Conservation (phyloP, 163 green algal species). For the Prototheca wickerhamii region DNA sequence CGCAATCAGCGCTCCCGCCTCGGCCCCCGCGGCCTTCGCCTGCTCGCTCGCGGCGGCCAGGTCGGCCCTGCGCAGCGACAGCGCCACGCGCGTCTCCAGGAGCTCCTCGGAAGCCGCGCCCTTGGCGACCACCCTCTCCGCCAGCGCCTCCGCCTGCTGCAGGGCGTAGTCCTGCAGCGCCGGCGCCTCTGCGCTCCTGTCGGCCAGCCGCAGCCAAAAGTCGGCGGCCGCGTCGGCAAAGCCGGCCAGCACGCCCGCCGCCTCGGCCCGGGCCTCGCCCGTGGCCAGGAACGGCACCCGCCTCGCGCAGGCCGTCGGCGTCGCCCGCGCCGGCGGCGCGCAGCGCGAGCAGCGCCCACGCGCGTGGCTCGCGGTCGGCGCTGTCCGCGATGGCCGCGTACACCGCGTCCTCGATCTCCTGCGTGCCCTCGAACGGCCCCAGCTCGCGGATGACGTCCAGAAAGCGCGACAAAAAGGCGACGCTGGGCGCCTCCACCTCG, state of each 20-base stretch:
- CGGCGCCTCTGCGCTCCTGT: background rate
- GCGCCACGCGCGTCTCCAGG: background rate
- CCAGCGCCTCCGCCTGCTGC: background rate
- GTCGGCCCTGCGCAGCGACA: background rate
- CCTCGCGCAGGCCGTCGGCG: background rate
- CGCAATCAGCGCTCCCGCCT: no score
- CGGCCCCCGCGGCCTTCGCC: background rate
- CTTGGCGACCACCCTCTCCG: background rate
- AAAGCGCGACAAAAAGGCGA: constrained; percentile 38
- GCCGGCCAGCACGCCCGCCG: background rate
- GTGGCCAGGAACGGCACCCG: background rate
- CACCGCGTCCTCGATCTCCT: constrained; percentile 30
- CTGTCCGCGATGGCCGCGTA: constrained; percentile 32
- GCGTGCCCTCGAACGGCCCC: constrained; percentile 31
- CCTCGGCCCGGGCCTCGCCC: background rate
- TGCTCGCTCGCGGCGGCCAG: background rate
- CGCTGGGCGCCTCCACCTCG: constrained; percentile 26
- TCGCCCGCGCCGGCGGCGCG: constrained; percentile 1
- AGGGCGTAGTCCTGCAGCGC: background rate
- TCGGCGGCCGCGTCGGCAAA: background rate
- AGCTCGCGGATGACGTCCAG: constrained; percentile 43
- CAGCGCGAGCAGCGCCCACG: constrained; percentile 40
- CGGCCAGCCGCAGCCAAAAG: background rate
- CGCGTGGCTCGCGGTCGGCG: constrained; percentile 28
- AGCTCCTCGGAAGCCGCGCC: background rate